Evolutionary conservation across 192 early-diverging fungal genomes (phyloP).

Genomic region (Gaertneriomyces sp.): DNA sequence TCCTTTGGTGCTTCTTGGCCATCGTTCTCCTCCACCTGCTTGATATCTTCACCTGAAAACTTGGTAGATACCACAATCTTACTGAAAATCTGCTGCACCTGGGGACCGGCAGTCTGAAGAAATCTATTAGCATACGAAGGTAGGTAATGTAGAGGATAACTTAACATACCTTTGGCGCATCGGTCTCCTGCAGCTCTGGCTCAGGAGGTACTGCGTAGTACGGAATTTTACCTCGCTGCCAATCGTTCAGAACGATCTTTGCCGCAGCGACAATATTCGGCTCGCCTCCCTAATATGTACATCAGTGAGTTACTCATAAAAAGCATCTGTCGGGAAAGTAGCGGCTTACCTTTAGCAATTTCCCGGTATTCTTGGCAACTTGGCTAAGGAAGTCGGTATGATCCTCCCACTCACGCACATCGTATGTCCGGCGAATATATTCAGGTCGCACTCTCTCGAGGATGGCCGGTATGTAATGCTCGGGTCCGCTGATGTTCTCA

Average conservation of each 20-base stretch:
- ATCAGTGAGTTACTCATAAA: background rate
- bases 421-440: constrained; percentile 91
- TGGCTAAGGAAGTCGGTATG: constrained; percentile 88
- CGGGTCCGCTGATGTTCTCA: constrained; percentile 84
- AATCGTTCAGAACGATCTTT: constrained; percentile 98
- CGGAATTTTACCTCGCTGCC: constrained; percentile 95
- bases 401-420: constrained; percentile 78
- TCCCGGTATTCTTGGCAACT: constrained; percentile 80
- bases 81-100: constrained; percentile 83
- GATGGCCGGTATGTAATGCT: constrained; percentile 85
- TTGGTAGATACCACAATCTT: constrained; percentile 87
- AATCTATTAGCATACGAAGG: background rate
- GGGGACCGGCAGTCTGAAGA: constrained; percentile 25
- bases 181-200: constrained; percentile 34
- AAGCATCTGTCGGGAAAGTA: constrained; percentile 2
- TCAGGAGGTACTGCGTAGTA: constrained; percentile 83
- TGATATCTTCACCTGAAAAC: constrained; percentile 82
- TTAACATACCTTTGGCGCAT: constrained; percentile 16
- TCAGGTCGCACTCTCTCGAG: constrained; percentile 79
- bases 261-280: constrained; percentile 88
- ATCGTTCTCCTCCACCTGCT: constrained; percentile 41
- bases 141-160: background rate
- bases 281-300: constrained; percentile 71
- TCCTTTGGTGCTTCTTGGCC: constrained; percentile 34
- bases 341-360: constrained; percentile 66